Conservation (phyloP, 345 rosid species). For the Tarenaya hassleriana region DNA sequence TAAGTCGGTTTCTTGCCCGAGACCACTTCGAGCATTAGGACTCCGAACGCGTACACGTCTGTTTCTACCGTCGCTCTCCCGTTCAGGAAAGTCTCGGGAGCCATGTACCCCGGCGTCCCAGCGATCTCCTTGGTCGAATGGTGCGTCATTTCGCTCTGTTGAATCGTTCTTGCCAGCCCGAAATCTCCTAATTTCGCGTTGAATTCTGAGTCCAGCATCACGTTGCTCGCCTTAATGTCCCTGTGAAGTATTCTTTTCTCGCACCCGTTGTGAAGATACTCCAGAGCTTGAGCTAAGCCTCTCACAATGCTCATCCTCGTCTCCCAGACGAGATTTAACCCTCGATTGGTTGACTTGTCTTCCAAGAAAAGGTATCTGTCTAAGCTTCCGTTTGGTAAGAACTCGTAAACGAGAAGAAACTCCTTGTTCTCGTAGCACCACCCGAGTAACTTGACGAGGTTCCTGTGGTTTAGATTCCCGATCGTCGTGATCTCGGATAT, state of each 20-base stretch:
- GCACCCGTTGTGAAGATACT: slow-evolving; percentile 67
- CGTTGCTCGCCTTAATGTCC: slow-evolving; percentile 69
- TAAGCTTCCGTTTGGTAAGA: slow-evolving; percentile 61
- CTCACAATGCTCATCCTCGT: slow-evolving; percentile 38
- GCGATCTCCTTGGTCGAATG: slow-evolving; percentile 64
- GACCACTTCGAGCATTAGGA: slow-evolving; percentile 51
- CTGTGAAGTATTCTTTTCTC: slow-evolving; percentile 61
- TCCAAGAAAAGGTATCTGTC: slow-evolving; percentile 44
- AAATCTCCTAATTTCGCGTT: slow-evolving; percentile 61
- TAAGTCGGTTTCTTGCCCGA: slow-evolving; percentile 51
- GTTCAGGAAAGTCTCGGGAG: slow-evolving; percentile 58
- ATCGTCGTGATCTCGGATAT: slow-evolving; percentile 72
- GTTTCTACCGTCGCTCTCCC: slow-evolving; percentile 64
- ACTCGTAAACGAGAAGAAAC: slow-evolving; percentile 64
- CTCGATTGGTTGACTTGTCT: slow-evolving; percentile 17
- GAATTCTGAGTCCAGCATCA: slow-evolving; percentile 61
- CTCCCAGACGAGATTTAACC: slow-evolving; percentile 41
- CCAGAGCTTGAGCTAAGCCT: slow-evolving; percentile 64
- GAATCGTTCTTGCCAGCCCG: slow-evolving; percentile 67
- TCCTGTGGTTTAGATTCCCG: slow-evolving; percentile 56
- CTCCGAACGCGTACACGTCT: slow-evolving; percentile 63
- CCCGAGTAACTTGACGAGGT: slow-evolving; percentile 67
- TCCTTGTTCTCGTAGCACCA: slow-evolving; percentile 63
- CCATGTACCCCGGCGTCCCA: slow-evolving; percentile 81
- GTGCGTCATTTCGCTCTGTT: slow-evolving; percentile 52